A percentile compares a stretch with the other conserved stretches of the same genome.
phyloP scores from a whole-genome alignment of 345 rosid species.

The Hibiscus trionum region DNA sequence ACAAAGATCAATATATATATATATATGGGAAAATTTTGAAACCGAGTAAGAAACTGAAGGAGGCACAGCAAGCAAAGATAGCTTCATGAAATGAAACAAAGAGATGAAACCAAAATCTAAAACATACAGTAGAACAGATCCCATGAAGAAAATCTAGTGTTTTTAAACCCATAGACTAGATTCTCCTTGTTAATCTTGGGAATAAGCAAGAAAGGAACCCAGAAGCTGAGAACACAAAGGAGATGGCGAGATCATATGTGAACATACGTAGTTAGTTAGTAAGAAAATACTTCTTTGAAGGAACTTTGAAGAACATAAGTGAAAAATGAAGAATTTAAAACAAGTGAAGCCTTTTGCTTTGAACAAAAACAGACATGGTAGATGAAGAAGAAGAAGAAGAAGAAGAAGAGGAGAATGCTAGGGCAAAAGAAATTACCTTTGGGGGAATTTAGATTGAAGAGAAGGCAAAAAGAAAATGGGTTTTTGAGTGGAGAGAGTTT shows the following conservation, averaged over 20 bases:
- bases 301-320: not conserved
- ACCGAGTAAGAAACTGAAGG: not conserved
- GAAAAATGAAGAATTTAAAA: not conserved
- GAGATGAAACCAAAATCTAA: not conserved
- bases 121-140: not conserved
- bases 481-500: not conserved
- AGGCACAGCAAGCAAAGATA: not conserved
- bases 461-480: not conserved
- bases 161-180: slow-evolving; percentile 8
- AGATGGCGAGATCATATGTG: not conserved
- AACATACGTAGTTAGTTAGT: no score
- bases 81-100: not conserved
- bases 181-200: not conserved
- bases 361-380: not conserved
- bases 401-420: not conserved
- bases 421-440: slow-evolving; percentile 13
- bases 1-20: not conserved
- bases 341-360: not conserved
- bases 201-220: not conserved
- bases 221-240: not conserved
- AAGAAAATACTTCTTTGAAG: not conserved
- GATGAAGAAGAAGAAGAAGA: not conserved
- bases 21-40: not conserved
- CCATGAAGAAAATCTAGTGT: not conserved
- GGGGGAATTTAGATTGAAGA: not conserved